These are phyloP conservation scores for Coriaria nepalensis DNA, from an alignment of 306 rosid species.

Conservation along the genomic window DNA sequence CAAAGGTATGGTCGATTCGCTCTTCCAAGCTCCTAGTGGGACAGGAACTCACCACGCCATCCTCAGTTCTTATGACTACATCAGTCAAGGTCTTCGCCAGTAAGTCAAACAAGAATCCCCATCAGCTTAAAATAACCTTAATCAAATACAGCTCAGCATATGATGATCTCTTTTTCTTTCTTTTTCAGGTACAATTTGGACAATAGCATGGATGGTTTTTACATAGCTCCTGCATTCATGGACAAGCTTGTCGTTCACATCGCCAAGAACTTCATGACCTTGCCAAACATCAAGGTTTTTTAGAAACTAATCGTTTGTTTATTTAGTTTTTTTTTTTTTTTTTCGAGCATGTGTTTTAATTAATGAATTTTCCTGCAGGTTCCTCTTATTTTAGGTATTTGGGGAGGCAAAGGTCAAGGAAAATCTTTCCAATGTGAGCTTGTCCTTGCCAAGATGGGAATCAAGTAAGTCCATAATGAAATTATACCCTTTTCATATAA, in stretches of 20 bases:
- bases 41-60: conserved; percentile 42
- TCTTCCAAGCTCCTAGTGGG: conserved; percentile 39
- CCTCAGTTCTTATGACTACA: conserved; percentile 47
- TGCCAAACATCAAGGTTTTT: conserved; percentile 57
- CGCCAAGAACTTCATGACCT: conserved; percentile 54
- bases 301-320: neutral
- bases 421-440: conserved; percentile 69
- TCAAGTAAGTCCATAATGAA: conserved; percentile 37
- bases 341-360: neutral
- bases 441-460: conserved; percentile 72
- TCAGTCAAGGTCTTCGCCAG: conserved; percentile 47
- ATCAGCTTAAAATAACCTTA: too few species aligned
- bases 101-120: conserved; percentile 10
- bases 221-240: conserved; percentile 68
- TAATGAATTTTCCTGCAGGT: conserved; percentile 20
- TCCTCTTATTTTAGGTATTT: conserved; percentile 60
- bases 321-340: neutral
- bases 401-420: conserved; percentile 16
- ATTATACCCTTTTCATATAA: too few species aligned
- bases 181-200: conserved; percentile 41
- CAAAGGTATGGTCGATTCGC: conserved; percentile 47
- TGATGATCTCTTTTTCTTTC: neutral
- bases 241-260: conserved; percentile 72
- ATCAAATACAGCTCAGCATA: too few species aligned
- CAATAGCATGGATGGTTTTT: conserved; percentile 46